These are phyloP conservation scores for Aspergillus sojae DNA, from an alignment of 2,329 filamentous ascomycete genomes.

Conservation along the genomic window DNA sequence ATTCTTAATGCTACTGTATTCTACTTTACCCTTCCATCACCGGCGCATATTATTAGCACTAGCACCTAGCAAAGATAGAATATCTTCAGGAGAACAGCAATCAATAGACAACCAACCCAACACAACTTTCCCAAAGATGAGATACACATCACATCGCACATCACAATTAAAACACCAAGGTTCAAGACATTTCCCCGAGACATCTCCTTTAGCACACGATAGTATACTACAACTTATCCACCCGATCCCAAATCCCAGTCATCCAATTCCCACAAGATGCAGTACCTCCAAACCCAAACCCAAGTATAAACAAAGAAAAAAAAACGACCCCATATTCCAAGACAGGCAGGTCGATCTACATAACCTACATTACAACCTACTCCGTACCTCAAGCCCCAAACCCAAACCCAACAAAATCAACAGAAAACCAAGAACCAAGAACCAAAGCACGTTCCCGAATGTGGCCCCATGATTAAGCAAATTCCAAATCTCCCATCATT, in stretches of 20 bases:
- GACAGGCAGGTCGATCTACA: not conserved
- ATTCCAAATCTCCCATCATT: too few species aligned
- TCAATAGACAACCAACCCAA: not conserved
- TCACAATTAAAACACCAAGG: not conserved
- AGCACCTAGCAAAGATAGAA: not conserved
- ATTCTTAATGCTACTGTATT: constrained; percentile 4
- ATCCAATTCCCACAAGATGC: not conserved
- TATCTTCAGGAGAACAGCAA: not conserved
- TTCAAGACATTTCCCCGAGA: not conserved
- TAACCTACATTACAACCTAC: too few species aligned
- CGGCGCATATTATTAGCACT: not conserved
- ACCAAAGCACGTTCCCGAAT: too few species aligned
- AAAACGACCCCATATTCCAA: not conserved
- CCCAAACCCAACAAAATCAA: too few species aligned
- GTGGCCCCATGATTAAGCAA: too few species aligned
- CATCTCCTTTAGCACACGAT: not conserved
- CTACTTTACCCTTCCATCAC: not conserved
- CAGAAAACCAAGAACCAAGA: too few species aligned
- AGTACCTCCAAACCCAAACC: too few species aligned
- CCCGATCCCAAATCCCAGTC: not conserved
- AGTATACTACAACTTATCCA: not conserved
- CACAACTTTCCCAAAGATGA: not conserved
- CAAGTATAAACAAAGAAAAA: too few species aligned
- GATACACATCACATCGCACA: not conserved
- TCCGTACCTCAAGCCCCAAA: too few species aligned